A percentile compares a stretch with the other conserved stretches of the same genome.
Evolutionary conservation across 139 green algal species (phyloP).

Genomic region (Penium margaritaceum): DNA sequence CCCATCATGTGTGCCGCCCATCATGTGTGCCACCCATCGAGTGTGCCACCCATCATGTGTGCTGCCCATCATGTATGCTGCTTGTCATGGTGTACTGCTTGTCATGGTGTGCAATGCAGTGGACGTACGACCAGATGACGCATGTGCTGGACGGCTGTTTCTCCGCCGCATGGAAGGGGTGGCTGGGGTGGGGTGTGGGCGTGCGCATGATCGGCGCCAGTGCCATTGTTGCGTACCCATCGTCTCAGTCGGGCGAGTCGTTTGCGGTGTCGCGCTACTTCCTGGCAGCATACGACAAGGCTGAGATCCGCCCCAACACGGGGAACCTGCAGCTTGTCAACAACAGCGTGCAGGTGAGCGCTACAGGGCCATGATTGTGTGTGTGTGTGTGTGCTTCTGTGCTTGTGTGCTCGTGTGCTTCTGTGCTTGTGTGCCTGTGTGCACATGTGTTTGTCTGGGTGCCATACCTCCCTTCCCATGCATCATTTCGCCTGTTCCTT

Average conservation of each 20-base stretch:
- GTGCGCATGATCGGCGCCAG: conserved; percentile 5
- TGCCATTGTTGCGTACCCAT: background rate
- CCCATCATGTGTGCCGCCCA: too few species aligned
- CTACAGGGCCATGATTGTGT: background rate
- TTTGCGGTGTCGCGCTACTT: background rate
- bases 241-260: background rate
- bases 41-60: too few species aligned
- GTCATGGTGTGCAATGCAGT: too few species aligned
- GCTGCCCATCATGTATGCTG: too few species aligned
- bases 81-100: too few species aligned
- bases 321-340: background rate
- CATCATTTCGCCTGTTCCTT: too few species aligned
- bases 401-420: too few species aligned
- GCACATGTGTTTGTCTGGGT: too few species aligned
- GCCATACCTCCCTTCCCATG: too few species aligned
- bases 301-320: background rate
- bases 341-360: conserved; percentile 2
- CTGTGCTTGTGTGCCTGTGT: too few species aligned
- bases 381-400: too few species aligned
- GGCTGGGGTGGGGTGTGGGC: background rate
- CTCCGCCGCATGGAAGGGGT: background rate
- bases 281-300: background rate
- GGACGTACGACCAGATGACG: background rate
- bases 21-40: too few species aligned
- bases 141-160: background rate